These are phyloP conservation scores for Fistulina hepatica DNA, from an alignment of 1,284 basidiomycete species.

Conservation along the genomic window DNA sequence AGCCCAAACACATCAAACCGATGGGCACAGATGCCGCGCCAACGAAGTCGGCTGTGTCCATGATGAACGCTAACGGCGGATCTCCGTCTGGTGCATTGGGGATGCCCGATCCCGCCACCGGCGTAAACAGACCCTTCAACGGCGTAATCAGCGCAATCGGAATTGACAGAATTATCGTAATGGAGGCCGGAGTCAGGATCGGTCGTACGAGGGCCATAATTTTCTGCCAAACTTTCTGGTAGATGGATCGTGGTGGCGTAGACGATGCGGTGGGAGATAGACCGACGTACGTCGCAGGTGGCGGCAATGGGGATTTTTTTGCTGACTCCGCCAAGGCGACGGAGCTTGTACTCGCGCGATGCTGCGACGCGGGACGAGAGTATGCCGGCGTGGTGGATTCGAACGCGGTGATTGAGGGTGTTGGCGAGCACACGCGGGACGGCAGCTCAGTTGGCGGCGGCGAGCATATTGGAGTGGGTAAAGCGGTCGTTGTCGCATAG, in stretches of 20 bases:
- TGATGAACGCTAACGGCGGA: slow-evolving; percentile 59
- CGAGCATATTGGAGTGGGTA: background rate
- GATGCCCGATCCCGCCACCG: slow-evolving; percentile 38
- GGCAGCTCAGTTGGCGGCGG: background rate
- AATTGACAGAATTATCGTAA: slow-evolving; percentile 57
- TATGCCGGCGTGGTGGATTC: background rate
- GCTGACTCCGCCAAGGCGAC: background rate
- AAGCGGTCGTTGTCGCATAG: background rate
- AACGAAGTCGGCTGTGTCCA: slow-evolving; percentile 58
- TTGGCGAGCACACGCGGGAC: background rate
- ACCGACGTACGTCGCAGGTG: slow-evolving; percentile 1
- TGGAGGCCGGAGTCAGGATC: slow-evolving; percentile 42
- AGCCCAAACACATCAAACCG: slow-evolving; percentile 64
- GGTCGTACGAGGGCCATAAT: slow-evolving; percentile 29
- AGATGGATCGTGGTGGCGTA: slow-evolving; percentile 5
- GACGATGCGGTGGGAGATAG: slow-evolving; percentile 3
- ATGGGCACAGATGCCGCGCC: slow-evolving; percentile 66
- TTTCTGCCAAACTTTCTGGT: slow-evolving; percentile 12
- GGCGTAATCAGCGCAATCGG: slow-evolving; percentile 53
- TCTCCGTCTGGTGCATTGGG: slow-evolving; percentile 62
- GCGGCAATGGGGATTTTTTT: slow-evolving; percentile 2
- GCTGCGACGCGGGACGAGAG: background rate
- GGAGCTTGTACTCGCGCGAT: background rate
- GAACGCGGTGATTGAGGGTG: too few species aligned
- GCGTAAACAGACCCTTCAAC: slow-evolving; percentile 64